Percentiles rank a stretch among this genome's conserved stretches.
phyloP scores from a whole-genome alignment of 352 stramenopile species.

The Globisporangium carolinianum region DNA sequence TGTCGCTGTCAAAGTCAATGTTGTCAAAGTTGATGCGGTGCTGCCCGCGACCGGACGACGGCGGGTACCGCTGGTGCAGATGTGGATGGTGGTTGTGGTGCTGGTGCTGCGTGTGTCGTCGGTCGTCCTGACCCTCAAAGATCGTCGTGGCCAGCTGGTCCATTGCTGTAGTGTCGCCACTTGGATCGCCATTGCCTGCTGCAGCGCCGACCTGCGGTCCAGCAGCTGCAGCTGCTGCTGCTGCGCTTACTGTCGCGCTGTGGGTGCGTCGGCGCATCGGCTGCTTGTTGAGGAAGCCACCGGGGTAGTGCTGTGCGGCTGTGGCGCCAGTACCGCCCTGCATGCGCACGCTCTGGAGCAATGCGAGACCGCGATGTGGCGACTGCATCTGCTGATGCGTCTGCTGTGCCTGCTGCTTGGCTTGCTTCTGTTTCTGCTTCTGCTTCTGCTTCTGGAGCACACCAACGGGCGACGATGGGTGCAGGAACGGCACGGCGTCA shows the following conservation, averaged over 20 bases:
- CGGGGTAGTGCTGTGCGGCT: slow-evolving; percentile 15
- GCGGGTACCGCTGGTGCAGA: slow-evolving; percentile 13
- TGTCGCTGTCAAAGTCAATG: slow-evolving; percentile 37
- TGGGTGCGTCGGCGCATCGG: slow-evolving; percentile 72
- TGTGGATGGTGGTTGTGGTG: slow-evolving; percentile 11
- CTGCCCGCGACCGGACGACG: slow-evolving; percentile 43
- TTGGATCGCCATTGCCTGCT: not conserved
- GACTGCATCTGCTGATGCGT: slow-evolving; percentile 14
- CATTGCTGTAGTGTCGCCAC: slow-evolving; percentile 6
- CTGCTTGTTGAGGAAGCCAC: slow-evolving; percentile 53
- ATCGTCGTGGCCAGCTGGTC: slow-evolving; percentile 48
- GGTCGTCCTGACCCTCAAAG: slow-evolving; percentile 36
- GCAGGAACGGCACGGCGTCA: slow-evolving; percentile 66
- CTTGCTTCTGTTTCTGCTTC: slow-evolving; percentile 17
- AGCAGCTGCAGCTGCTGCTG: slow-evolving; percentile 7
- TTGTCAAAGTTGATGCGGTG: slow-evolving; percentile 49
- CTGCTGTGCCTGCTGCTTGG: slow-evolving; percentile 6
- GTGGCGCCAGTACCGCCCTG: slow-evolving; percentile 16
- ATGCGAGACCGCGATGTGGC: slow-evolving; percentile 22
- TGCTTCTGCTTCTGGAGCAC: slow-evolving; percentile 37
- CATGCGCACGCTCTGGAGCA: slow-evolving; percentile 31
- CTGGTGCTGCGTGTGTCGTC: slow-evolving; percentile 15
- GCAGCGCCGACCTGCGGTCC: slow-evolving; percentile 13
- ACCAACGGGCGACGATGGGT: slow-evolving; percentile 41
- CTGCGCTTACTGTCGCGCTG: slow-evolving; percentile 36